Evolutionary conservation across 139 green algal species (phyloP), one percentile per base, ranked within the genome.

Genomic region (Auxenochlorella protothecoides): DNA sequence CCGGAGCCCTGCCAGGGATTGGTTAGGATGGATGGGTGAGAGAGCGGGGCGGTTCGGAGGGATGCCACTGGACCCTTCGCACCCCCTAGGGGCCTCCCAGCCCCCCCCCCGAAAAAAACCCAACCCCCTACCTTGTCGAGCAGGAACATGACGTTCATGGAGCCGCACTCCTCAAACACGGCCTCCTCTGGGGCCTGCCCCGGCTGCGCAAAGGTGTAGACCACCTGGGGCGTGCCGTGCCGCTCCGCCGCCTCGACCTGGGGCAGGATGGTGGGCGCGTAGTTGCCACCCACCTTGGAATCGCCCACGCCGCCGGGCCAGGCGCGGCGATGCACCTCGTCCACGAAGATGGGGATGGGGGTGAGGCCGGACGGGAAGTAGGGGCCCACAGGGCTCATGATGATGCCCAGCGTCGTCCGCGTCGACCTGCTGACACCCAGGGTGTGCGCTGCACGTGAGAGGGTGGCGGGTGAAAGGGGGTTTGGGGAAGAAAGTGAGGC

Each of bases 71-170:
- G 27, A 44, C 12, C 10, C 62, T 66, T 15, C 0, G 12, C 12
- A 61, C 3, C 5, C 5, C 5, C 54, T 12, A 54, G 66, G 5
- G 27, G 16, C 11, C 16, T 6, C 55, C 62, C 5, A 15, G n/a
- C 12, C n/a, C 4, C 0, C 51, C n/a, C 62, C 51, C n/a, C 64
- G 2, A 68, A 54, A 6, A 56, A 10, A 54, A 68, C 3, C 2
- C n/a, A 15, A 67, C 7, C 63, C 9, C 66, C 16, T 27, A 72
- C 72, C 69, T 85, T 80, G 51, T 82, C 69, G 55, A 92, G 16
- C 56, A 95, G 65, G 72, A 96, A 92, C 64, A 96, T 90, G 6
- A 96, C 66, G 78, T 96, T 96, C 90, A 96, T 96, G 60, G 87
- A 75, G 10, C 90, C 90, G 51, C 77, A 88, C 74, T 91, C 86